Base-by-base conservation (phyloP, 257 asterid species). In the Ehretia macrophylla region DNA sequence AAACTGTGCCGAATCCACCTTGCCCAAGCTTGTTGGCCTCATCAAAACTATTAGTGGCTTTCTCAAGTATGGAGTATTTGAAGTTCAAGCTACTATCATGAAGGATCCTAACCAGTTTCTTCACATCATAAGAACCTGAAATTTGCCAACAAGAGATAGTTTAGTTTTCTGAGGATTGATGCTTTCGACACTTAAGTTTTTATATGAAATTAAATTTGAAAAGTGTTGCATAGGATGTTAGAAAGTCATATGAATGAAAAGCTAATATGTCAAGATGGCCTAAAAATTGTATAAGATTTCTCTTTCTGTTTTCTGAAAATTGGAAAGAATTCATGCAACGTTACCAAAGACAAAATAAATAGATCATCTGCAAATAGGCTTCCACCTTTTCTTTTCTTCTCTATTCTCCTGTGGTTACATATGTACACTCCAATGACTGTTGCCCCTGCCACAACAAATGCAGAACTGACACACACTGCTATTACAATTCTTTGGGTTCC, bases 341-440 rank as follows among this genome's bases (percentile, higher is more conserved):
- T n/a, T n/a, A n/a, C n/a, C n/a, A n/a, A n/a, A n/a, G n/a, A n/a
- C n/a, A n/a, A n/a, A n/a, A n/a, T n/a, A n/a, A n/a, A n/a, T n/a
- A n/a, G 38, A 64, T n/a, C n/a, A n/a, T n/a, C n/a, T 32, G 46
- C 52, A 66, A 17, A 20, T 0, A 46, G 35, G n/a, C 45, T 1
- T 0, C 16, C 22, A 73, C 79, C 75, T 73, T 51, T 64, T 42
- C 68, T 68, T 56, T 59, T 73, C 54, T 52, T 68, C 66, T 60
- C 59, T 45, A 68, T 51, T 42, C 27, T 58, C 38, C 68, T 63
- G 8, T 40, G 52, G 56, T 60, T 68, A 68, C 60, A 64, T 17
- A 63, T 35, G 18, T 52, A 57, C 59, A 38, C 11, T 32, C 72
- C 72, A 68, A 40, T 50, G 23, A 51, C 27, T 32, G 23, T 65